These are phyloP conservation scores for Xylaria digitata DNA, from an alignment of 2,329 filamentous ascomycete species.

Conservation along the genomic window DNA sequence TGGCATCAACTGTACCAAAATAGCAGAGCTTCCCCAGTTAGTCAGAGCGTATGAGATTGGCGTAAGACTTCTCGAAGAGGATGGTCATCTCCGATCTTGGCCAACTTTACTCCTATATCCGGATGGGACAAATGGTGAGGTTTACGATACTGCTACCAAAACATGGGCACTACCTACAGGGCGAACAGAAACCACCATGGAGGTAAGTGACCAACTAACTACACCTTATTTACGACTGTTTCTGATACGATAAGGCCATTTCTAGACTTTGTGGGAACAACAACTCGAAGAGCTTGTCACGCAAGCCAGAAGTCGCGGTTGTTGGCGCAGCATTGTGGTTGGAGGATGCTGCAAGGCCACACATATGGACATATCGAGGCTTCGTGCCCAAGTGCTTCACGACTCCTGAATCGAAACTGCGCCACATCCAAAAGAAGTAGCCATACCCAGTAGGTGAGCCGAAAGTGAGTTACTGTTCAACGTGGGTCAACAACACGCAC, in stretches of 20 bases:
- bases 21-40: conserved; percentile 68
- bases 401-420: conserved; percentile 8
- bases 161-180: conserved; percentile 63
- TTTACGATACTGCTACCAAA: conserved; percentile 73
- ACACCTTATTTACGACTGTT: background rate
- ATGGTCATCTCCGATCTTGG: conserved; percentile 53
- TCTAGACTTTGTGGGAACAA: conserved; percentile 58
- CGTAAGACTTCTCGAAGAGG: conserved; percentile 53
- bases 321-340: conserved; percentile 61
- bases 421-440: conserved; percentile 9
- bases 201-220: conserved; percentile 40
- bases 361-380: conserved; percentile 60
- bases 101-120: conserved; percentile 73
- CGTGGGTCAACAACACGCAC: conserved; percentile 22
- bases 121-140: conserved; percentile 74
- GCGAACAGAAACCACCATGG: conserved; percentile 31
- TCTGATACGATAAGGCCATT: conserved; percentile 2
- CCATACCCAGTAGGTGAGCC: conserved; percentile 12
- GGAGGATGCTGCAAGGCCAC: conserved; percentile 65
- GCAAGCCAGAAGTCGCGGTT: conserved; percentile 51
- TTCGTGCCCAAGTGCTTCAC: conserved; percentile 34
- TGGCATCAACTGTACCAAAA: conserved; percentile 76
- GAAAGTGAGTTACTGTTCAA: conserved; percentile 29
- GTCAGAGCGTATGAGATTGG: conserved; percentile 66
- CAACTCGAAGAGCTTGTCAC: conserved; percentile 57